Conservation (phyloP, 495 filamentous ascomycete species). For the Annulohypoxylon maeteangense region DNA sequence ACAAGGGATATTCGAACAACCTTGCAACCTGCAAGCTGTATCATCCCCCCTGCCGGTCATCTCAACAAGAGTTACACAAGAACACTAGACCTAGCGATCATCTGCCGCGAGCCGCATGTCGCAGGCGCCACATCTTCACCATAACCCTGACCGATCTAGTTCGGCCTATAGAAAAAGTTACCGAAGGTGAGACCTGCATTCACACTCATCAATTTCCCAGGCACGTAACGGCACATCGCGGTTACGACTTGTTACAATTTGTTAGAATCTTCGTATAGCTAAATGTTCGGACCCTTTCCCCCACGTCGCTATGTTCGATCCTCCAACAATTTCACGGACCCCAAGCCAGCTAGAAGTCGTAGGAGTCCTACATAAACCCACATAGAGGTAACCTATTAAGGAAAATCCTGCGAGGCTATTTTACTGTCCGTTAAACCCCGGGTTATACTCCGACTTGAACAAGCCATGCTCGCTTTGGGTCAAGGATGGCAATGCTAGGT, state of each 20-base stretch:
- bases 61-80: not conserved
- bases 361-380: conserved; percentile 6
- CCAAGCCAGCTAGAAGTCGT: not conserved
- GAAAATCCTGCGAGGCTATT: not conserved
- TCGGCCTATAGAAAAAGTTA: conserved; percentile 10
- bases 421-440: conserved; percentile 1
- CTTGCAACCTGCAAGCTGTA: not conserved
- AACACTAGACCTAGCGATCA: conserved; percentile 26
- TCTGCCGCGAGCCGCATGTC: conserved; percentile 30
- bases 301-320: conserved; percentile 5
- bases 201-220: conserved; percentile 7
- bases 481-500: conserved; percentile 7
- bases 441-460: conserved; percentile 5
- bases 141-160: conserved; percentile 10
- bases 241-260: not conserved
- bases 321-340: conserved; percentile 2
- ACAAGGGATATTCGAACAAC: conserved; percentile 7
- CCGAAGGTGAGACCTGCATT: conserved; percentile 13
- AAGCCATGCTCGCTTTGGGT: not conserved
- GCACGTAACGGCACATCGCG: not conserved
- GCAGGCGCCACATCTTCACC: conserved; percentile 29
- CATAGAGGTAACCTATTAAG: not conserved
- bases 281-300: conserved; percentile 11
- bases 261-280: not conserved
- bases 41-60: conserved; percentile 2